phyloP scores from a whole-genome alignment of 441 rosid genomes.

The Brassica balearica region DNA sequence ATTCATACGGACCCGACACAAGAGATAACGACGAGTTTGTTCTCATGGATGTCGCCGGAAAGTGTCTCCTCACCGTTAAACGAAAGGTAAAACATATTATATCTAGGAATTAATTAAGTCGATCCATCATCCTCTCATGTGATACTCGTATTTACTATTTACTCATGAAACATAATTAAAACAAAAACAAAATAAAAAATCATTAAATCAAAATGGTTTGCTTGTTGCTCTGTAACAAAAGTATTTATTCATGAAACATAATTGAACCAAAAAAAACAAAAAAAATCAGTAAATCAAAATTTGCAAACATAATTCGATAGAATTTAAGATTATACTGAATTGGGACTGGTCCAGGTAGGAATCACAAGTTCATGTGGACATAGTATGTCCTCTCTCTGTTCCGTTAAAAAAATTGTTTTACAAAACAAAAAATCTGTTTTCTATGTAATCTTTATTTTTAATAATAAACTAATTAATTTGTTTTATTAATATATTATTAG shows the following conservation, averaged over 20 bases:
- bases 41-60: slow-evolving; percentile 87
- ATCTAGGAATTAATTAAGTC: neutral
- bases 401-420: too few relatives aligned
- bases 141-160: neutral
- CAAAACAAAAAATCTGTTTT: too few relatives aligned
- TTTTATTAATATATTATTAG: too few relatives aligned
- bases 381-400: neutral
- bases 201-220: too few relatives aligned
- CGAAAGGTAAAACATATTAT: slow-evolving; percentile 59
- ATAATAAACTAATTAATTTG: too few relatives aligned
- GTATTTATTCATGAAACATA: neutral
- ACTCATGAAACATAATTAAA: too few relatives aligned
- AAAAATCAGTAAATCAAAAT: neutral
- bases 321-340: neutral
- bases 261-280: neutral
- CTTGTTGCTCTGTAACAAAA: too few relatives aligned
- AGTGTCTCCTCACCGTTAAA: slow-evolving; percentile 87
- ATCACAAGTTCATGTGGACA: neutral
- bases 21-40: slow-evolving; percentile 69
- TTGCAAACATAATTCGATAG: neutral
- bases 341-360: neutral
- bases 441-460: too few relatives aligned
- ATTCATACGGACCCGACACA: slow-evolving; percentile 79
- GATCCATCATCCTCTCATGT: neutral
- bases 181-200: too few relatives aligned